Percentiles rank a stretch among this genome's conserved stretches.
phyloP scores from a whole-genome alignment of 2,329 filamentous ascomycete genomes.

The Phyllosticta citribraziliensis region DNA sequence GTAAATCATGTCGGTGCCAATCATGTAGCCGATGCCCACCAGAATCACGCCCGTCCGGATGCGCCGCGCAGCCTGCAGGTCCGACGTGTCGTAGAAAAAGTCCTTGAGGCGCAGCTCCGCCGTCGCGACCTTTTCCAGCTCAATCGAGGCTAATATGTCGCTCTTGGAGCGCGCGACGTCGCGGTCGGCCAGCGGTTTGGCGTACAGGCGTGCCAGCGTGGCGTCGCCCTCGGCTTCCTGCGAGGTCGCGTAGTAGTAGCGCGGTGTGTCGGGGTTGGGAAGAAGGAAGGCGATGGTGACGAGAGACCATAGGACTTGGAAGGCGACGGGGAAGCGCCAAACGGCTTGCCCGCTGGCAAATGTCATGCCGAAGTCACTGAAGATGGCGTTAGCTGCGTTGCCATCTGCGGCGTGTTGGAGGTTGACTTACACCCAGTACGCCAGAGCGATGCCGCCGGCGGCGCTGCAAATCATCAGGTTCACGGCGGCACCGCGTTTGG shows the following conservation, averaged over 20 bases:
- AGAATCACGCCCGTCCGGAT: conserved; percentile 29
- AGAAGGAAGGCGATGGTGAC: conserved; percentile 16
- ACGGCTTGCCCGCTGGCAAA: conserved; percentile 20
- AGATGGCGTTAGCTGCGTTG: neutral
- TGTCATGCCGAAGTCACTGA: conserved; percentile 22
- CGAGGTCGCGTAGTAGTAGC: conserved; percentile 21
- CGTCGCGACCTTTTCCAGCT: conserved; percentile 12
- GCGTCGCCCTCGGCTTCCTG: conserved; percentile 16
- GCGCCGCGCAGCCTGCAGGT: conserved; percentile 18
- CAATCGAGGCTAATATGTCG: conserved; percentile 17
- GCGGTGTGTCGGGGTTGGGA: conserved; percentile 20
- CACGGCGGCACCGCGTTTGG: conserved; percentile 20
- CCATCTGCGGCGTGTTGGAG: neutral
- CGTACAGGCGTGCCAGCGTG: conserved; percentile 15
- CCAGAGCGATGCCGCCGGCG: conserved; percentile 18
- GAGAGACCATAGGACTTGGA: conserved; percentile 21
- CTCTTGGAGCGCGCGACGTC: conserved; percentile 13
- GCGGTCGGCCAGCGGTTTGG: conserved; percentile 12
- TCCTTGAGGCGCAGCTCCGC: conserved; percentile 15
- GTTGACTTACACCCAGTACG: conserved; percentile 24
- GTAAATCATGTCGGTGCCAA: conserved; percentile 33
- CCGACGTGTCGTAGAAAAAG: conserved; percentile 15
- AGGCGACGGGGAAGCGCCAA: conserved; percentile 24
- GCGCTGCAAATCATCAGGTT: conserved; percentile 22
- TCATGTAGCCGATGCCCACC: conserved; percentile 33